Conservation (phyloP, 345 rosid genomes). For the Aurinia saxatilis region DNA sequence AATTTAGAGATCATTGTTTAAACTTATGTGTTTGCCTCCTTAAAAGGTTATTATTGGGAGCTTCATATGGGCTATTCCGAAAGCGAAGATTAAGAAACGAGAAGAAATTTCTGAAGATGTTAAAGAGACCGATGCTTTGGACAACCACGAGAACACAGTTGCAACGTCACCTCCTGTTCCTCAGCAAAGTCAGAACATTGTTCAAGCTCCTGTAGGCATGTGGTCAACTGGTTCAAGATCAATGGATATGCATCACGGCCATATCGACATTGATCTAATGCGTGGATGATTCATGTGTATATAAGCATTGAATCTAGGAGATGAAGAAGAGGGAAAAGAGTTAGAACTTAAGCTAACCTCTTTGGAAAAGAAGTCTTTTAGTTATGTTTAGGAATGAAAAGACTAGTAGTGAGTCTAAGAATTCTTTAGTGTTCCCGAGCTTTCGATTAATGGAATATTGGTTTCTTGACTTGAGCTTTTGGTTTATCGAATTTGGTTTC, state of each 20-base stretch:
- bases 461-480: conserved; percentile 16
- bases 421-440: neutral
- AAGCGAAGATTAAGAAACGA: conserved; percentile 48
- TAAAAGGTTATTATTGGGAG: conserved; percentile 81
- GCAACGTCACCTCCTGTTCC: conserved; percentile 38
- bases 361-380: neutral
- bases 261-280: conserved; percentile 86
- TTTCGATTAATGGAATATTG: conserved; percentile 3
- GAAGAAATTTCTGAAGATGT: conserved; percentile 41
- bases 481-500: conserved; percentile 7
- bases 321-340: neutral
- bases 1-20: neutral
- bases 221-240: conserved; percentile 66
- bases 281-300: conserved; percentile 47
- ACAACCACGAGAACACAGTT: conserved; percentile 17
- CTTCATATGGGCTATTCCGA: conserved; percentile 74
- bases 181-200: conserved; percentile 52
- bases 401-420: conserved; percentile 8
- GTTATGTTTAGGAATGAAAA: conserved; percentile 14
- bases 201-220: conserved; percentile 45
- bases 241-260: conserved; percentile 59
- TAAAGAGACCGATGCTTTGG: conserved; percentile 32
- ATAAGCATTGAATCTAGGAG: conserved; percentile 14
- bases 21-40: neutral
- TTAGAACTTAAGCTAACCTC: conserved; percentile 9